These are phyloP conservation scores for Aspergillus japonicus DNA, from an alignment of 2,329 filamentous ascomycete species.

Conservation along the genomic window DNA sequence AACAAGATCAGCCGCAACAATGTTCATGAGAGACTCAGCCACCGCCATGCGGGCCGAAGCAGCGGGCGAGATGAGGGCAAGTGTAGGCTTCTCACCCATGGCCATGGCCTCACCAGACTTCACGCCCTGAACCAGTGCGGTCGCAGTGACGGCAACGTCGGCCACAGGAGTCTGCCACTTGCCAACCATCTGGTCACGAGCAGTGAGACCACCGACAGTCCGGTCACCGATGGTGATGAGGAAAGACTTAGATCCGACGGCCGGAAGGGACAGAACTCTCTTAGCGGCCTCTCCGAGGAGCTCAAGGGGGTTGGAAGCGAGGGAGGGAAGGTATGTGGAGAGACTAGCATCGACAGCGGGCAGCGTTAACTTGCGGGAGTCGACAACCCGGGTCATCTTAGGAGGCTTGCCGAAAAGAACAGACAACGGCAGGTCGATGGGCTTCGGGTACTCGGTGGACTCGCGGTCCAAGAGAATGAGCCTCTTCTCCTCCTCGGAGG, in stretches of 20 bases:
- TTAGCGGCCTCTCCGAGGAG: constrained; percentile 69
- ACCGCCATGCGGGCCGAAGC: constrained; percentile 97
- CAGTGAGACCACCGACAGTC: constrained; percentile 83
- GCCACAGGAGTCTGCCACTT: constrained; percentile 94
- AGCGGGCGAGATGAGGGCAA: constrained; percentile 84
- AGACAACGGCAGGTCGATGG: constrained; percentile 86
- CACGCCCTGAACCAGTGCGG: constrained; percentile 69
- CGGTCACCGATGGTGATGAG: constrained; percentile 95
- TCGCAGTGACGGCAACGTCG: constrained; percentile 89
- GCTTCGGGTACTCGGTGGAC: constrained; percentile 68
- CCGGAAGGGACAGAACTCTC: constrained; percentile 77
- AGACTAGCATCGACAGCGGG: constrained; percentile 74
- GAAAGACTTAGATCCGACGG: constrained; percentile 96
- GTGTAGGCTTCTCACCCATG: constrained; percentile 86
- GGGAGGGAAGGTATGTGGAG: constrained; percentile 62
- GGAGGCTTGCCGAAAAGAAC: constrained; percentile 84
- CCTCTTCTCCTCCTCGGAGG: constrained; percentile 64
- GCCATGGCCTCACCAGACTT: constrained; percentile 93
- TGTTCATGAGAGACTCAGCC: constrained; percentile 87
- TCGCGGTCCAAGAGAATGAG: constrained; percentile 81
- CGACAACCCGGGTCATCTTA: constrained; percentile 73
- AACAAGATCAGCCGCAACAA: constrained; percentile 74
- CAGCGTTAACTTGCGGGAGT: constrained; percentile 66
- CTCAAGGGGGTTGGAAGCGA: constrained; percentile 45
- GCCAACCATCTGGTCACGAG: constrained; percentile 92